Percentiles rank a stretch among this genome's conserved stretches.
Conservation (phyloP, 306 rosid species). For the Prunus padus region DNA sequence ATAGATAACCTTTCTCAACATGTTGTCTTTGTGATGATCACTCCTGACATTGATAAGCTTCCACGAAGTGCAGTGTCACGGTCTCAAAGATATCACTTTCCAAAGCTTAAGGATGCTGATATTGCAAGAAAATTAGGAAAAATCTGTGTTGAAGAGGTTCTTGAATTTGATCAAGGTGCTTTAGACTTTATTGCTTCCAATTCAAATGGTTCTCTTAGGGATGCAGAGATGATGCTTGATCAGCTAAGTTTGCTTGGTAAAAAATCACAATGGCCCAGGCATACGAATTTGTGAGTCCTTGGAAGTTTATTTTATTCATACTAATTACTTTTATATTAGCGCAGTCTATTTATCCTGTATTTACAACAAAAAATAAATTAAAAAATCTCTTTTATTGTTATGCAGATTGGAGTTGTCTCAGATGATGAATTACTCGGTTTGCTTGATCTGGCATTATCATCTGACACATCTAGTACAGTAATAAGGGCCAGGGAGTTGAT, state of each 20-base stretch:
- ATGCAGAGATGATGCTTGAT: constrained; percentile 92
- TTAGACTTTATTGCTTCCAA: constrained; percentile 66
- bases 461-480: constrained; percentile 76
- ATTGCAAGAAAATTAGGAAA: constrained; percentile 52
- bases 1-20: constrained; percentile 58
- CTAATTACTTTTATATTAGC: neutral
- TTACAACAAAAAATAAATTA: neutral
- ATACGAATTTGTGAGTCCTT: constrained; percentile 69
- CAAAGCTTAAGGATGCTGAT: constrained; percentile 66
- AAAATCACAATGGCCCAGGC: constrained; percentile 56
- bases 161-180: constrained; percentile 67
- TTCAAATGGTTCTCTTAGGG: constrained; percentile 81
- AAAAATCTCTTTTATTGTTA: constrained; percentile 23
- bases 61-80: constrained; percentile 65
- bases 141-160: constrained; percentile 62
- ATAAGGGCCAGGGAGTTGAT: constrained; percentile 73
- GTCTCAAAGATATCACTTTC: constrained; percentile 73
- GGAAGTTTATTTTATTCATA: constrained; percentile 5
- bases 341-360: constrained; percentile 8
- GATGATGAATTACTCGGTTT: constrained; percentile 78
- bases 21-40: constrained; percentile 72
- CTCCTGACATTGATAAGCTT: constrained; percentile 69
- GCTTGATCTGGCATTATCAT: constrained; percentile 85
- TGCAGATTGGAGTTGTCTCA: constrained; percentile 76
- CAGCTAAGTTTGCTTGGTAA: constrained; percentile 82